A percentile compares a stretch with the other conserved stretches of the same genome.
phyloP scores from a whole-genome alignment of 2,329 filamentous ascomycete genomes.

The Claviceps sp. region DNA sequence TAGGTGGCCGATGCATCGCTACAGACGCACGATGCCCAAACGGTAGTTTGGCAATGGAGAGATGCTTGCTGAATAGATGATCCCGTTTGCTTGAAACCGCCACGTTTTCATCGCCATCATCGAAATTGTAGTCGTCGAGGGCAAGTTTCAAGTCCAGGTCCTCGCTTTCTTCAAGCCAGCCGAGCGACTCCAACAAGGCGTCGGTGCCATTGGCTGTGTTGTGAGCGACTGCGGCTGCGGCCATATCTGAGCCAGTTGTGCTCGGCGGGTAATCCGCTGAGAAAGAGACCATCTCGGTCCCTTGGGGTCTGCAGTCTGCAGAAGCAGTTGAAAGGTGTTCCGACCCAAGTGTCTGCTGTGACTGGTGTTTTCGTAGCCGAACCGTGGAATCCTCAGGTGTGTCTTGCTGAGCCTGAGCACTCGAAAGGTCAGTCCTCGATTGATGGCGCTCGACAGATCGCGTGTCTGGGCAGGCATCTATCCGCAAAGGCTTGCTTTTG shows the following conservation, averaged over 20 bases:
- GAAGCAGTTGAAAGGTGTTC: slow-evolving; percentile 1
- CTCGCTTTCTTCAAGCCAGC: slow-evolving; percentile 62
- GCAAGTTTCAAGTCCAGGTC: slow-evolving; percentile 54
- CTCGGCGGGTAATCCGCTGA: slow-evolving; percentile 8
- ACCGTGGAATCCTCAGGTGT: slow-evolving; percentile 15
- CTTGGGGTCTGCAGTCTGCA: not conserved
- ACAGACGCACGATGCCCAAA: slow-evolving; percentile 40
- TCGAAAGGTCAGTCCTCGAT: slow-evolving; percentile 52
- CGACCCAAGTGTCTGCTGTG: slow-evolving; percentile 12
- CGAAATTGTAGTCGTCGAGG: slow-evolving; percentile 58
- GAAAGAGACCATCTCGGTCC: slow-evolving; percentile 14
- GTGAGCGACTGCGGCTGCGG: slow-evolving; percentile 13
- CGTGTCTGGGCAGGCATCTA: slow-evolving; percentile 1
- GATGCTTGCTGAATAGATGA: slow-evolving; percentile 54
- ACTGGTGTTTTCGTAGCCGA: slow-evolving; percentile 14
- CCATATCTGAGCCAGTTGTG: slow-evolving; percentile 7
- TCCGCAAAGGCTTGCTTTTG: slow-evolving; percentile 1
- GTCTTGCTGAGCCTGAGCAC: slow-evolving; percentile 32
- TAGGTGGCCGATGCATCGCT: slow-evolving; percentile 33
- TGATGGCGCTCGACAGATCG: slow-evolving; percentile 46
- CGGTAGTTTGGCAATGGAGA: slow-evolving; percentile 57
- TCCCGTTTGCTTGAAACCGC: slow-evolving; percentile 31
- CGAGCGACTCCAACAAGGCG: slow-evolving; percentile 52
- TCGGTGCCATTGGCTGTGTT: slow-evolving; percentile 21
- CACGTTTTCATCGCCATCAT: slow-evolving; percentile 36